These are phyloP conservation scores for Pinguiococcus pyrenoidosus DNA, from an alignment of 108 stramenopile species.

Conservation along the genomic window DNA sequence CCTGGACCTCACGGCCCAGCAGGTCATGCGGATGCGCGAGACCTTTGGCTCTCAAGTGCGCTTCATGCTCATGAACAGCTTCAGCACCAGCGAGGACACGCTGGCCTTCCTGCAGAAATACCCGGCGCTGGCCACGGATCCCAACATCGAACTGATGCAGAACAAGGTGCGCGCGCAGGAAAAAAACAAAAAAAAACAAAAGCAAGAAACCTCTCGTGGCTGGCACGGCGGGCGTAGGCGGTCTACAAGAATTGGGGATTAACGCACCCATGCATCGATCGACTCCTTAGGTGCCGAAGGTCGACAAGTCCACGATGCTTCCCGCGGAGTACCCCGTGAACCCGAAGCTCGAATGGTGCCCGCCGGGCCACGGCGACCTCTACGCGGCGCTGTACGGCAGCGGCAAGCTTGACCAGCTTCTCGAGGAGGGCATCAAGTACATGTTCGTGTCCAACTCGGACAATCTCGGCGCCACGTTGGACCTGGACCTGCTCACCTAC, in stretches of 20 bases:
- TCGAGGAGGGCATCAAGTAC: conserved; percentile 90
- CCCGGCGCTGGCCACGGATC: conserved; percentile 67
- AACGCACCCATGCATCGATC: conserved; percentile 2
- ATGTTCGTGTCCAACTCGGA: conserved; percentile 99
- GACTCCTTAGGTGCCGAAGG: conserved; percentile 76
- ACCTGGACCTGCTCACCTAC: conserved; percentile 80
- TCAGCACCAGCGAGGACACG: conserved; percentile 89
- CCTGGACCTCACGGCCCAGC: conserved; percentile 96
- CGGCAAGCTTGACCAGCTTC: conserved; percentile 75
- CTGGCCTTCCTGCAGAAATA: conserved; percentile 64
- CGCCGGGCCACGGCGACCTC: conserved; percentile 98
- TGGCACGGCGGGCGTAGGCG: no score
- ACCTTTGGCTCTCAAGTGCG: conserved; percentile 76
- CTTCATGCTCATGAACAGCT: conserved; percentile 99
- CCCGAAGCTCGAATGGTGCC: conserved; percentile 81
- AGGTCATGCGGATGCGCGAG: conserved; percentile 83
- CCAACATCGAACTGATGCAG: conserved; percentile 93
- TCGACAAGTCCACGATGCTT: conserved; percentile 62
- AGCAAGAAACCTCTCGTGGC: no score
- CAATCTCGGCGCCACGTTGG: conserved; percentile 96
- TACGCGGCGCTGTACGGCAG: conserved; percentile 94
- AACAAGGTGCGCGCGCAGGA: conserved; percentile 85
- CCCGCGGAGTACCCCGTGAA: conserved; percentile 30
- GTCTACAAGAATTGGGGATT: no score
- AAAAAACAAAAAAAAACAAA: not conserved